Evolutionary conservation across 2,329 filamentous ascomycete species (phyloP), one percentile per base, ranked within the genome.

Genomic region (Ophiostoma sp.): DNA sequence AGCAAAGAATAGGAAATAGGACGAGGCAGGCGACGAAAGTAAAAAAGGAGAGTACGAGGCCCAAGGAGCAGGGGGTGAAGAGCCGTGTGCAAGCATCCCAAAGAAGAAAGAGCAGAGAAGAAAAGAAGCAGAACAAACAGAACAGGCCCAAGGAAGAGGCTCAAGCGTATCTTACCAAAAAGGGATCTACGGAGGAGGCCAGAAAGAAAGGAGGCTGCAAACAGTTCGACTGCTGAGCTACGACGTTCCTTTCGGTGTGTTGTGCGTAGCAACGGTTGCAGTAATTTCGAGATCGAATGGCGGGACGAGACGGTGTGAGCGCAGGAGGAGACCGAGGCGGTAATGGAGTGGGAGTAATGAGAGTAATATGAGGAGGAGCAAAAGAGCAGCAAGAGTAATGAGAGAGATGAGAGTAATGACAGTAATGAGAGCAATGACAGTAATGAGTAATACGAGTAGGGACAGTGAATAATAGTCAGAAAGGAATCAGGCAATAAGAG

Each of bases 101-200:
- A 60, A 60, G 55, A 14, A 60, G 55, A 60, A 60, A 60, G 11
- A 14, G 55, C 55, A 60, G 14, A 38, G 55, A 44, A 44, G 7
- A 44, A 44, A 8, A 44, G 42, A 44, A 44, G 42, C 42, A 27
- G 27, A 55, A 55, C 49, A 55, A 55, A 27, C 49, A 27, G 8
- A 38, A 18, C 27, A 60, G 49, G 60, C n/a, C 14, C 38, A 18
- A 18, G 36, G 8, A 45, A 45, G 18, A 45, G 42, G 63, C 63
- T 64, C 42, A 64, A 47, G 63, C 42, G 42, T 64, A 64, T 64
- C 63, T 64, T 64, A 64, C 63, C 63, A 36, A 47, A 36, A 18
- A 12, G 40, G 63, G n/a, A 38, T 47, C 40, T 60, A 60, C 55
- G 55, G 14, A 60, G 36, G 11, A 18, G 27, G 14, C 27, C 52